Evolutionary conservation across 2,329 filamentous ascomycete species (phyloP), one percentile per base, ranked within the genome.

Genomic region (Fusarium sp.): DNA sequence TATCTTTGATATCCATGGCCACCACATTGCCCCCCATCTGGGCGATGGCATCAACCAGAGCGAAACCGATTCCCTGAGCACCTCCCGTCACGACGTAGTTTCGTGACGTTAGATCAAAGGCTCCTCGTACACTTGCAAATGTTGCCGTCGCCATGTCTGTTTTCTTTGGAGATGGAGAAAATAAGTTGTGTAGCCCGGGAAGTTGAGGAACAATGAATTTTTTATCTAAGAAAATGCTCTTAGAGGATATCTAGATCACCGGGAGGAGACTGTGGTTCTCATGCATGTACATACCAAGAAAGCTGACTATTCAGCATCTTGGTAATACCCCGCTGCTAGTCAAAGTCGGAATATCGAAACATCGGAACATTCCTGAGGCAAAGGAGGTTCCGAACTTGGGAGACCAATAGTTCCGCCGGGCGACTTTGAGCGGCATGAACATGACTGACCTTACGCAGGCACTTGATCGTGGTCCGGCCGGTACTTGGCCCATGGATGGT

Each of bases 1-100:
- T 75, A 20, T 66, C 70, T 42, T 80, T 75, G 33, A 81, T 76
- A 57, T 81, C 82, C 65, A 82, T 65, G 4, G 82, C 79, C 13
- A 80, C 79, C 7, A 83, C 80, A 62, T 83, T 82, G 35, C 82
- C 83, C 22, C 81, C 82, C 74, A 83, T 80, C 67, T 84, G 81
- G 59, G 77, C 79, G n/a, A 84, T 82, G 31, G 82, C 82, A n/a
- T 78, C 77, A 5, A 78, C 78, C 18, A 79, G 71, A 14, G 83
- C 82, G 65, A 81, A 82, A 27, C 83, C 82, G 54, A 84, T 82
- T 14, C 83, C 83, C 42, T 82, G 80, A 11, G 77, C 80, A 42
- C 82, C 82, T 25, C 82, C 82, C 0, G 82, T 84, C 38, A 83
- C 77, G 33, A 84, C 63, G 75, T 80, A 82, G 73, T 79, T 82